These are phyloP conservation scores for Barnettozyma pratensis DNA, from an alignment of 805 yeast species.

Conservation along the genomic window DNA sequence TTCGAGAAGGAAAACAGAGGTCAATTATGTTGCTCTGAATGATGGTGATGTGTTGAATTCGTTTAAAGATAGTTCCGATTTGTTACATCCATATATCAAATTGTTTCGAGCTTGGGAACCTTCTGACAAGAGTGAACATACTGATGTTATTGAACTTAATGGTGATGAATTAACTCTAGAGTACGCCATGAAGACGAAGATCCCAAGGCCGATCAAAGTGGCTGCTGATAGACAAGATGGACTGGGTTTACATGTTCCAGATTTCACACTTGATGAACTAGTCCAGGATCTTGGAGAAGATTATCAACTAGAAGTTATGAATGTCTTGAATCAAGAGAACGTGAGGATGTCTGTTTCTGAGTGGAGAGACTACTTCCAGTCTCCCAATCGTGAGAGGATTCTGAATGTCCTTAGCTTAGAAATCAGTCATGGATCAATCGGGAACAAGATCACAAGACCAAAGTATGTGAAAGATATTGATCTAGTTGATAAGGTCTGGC, in stretches of 20 bases:
- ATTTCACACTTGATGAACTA: constrained; percentile 51
- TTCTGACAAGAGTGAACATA: constrained; percentile 3
- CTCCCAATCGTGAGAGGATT: constrained; percentile 52
- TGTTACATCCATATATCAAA: constrained; percentile 50
- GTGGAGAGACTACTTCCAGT: constrained; percentile 71
- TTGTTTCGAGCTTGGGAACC: constrained; percentile 21
- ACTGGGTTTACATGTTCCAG: constrained; percentile 54
- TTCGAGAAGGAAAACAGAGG: constrained; percentile 44
- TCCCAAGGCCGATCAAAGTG: constrained; percentile 43
- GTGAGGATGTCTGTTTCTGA: constrained; percentile 56
- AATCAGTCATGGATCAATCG: constrained; percentile 51
- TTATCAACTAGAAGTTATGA: constrained; percentile 75
- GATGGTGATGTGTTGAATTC: constrained; percentile 49
- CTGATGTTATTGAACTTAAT: constrained; percentile 17
- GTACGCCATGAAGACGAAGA: constrained; percentile 30
- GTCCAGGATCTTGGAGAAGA: constrained; percentile 59
- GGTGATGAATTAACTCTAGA: constrained; percentile 31
- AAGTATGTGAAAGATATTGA: constrained; percentile 59
- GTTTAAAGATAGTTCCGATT: constrained; percentile 8
- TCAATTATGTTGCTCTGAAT: constrained; percentile 77
- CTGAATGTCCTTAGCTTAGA: constrained; percentile 81
- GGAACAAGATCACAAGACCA: constrained; percentile 54
- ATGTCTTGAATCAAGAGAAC: constrained; percentile 73
- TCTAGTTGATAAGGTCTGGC: constrained; percentile 68
- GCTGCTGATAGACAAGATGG: constrained; percentile 26